Evolutionary conservation across 495 filamentous ascomycete species (phyloP).

Genomic region (Penicillium paradoxum): DNA sequence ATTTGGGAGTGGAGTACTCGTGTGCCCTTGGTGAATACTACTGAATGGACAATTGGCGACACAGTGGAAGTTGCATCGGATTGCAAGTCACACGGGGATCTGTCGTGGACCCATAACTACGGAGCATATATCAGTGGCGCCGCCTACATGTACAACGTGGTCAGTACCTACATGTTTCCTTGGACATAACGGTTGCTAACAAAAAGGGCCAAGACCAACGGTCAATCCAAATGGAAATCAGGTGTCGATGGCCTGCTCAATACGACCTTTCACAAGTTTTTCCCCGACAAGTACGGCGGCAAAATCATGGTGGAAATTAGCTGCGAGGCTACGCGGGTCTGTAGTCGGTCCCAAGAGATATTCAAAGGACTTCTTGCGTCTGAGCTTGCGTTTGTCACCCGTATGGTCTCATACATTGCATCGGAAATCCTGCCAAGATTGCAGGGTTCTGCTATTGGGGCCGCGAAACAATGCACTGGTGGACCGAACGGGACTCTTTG

Average conservation of each 20-base stretch:
- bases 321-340: conserved; percentile 59
- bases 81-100: conserved; percentile 51
- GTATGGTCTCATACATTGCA: conserved; percentile 59
- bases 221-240: conserved; percentile 46
- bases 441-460: conserved; percentile 57
- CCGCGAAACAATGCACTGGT: conserved; percentile 62
- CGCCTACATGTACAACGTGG: conserved; percentile 65
- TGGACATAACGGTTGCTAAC: neutral
- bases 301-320: conserved; percentile 66
- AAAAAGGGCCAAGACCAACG: conserved; percentile 13
- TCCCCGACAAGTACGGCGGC: conserved; percentile 43
- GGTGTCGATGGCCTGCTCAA: conserved; percentile 54
- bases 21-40: conserved; percentile 48
- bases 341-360: conserved; percentile 60
- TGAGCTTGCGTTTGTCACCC: conserved; percentile 54
- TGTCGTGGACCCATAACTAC: conserved; percentile 66
- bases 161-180: conserved; percentile 25
- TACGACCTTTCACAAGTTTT: conserved; percentile 53
- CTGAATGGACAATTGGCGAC: conserved; percentile 58
- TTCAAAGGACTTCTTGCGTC: conserved; percentile 69
- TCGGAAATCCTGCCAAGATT: conserved; percentile 58
- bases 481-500: conserved; percentile 55
- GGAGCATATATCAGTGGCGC: conserved; percentile 65
- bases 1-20: conserved; percentile 61
- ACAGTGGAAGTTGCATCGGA: conserved; percentile 42